phyloP scores from a whole-genome alignment of 305 asterid species.

The Coffea humblotiana region DNA sequence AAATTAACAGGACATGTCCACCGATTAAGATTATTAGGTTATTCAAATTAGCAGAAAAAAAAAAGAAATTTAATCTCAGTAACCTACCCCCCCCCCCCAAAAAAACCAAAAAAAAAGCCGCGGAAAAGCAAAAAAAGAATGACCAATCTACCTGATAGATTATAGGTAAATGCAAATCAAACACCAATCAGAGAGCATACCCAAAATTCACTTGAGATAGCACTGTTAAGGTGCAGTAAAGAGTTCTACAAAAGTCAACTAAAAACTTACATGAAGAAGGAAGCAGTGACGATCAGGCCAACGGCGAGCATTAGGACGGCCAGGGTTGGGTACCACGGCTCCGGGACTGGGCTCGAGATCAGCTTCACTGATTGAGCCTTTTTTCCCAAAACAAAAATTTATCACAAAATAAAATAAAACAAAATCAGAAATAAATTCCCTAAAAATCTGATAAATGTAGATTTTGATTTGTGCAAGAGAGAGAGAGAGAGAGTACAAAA shows the following conservation, averaged over 20 bases:
- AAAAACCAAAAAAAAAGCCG: background rate
- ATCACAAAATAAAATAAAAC: background rate
- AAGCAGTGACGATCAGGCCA: conserved; percentile 79
- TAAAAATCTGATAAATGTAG: no score
- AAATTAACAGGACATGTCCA: background rate
- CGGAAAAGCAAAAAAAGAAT: background rate
- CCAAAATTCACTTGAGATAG: background rate
- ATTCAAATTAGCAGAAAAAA: background rate
- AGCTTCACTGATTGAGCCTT: conserved; percentile 71
- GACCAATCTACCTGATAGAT: background rate
- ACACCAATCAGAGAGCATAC: background rate
- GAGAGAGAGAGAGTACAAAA: no score
- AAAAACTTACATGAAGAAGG: conserved; percentile 69
- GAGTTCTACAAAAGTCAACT: background rate
- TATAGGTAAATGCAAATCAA: background rate
- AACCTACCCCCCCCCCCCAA: background rate
- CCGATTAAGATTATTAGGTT: background rate
- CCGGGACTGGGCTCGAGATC: conserved; percentile 90
- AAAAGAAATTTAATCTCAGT: background rate
- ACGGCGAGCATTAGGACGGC: conserved; percentile 72
- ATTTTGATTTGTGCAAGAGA: no score
- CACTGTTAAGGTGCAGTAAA: background rate
- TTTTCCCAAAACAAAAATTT: background rate
- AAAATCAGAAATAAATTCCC: background rate
- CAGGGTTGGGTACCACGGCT: conserved; percentile 80